Evolutionary conservation across 2,329 filamentous ascomycete species (phyloP).

Genomic region (Ciborinia camelliae): DNA sequence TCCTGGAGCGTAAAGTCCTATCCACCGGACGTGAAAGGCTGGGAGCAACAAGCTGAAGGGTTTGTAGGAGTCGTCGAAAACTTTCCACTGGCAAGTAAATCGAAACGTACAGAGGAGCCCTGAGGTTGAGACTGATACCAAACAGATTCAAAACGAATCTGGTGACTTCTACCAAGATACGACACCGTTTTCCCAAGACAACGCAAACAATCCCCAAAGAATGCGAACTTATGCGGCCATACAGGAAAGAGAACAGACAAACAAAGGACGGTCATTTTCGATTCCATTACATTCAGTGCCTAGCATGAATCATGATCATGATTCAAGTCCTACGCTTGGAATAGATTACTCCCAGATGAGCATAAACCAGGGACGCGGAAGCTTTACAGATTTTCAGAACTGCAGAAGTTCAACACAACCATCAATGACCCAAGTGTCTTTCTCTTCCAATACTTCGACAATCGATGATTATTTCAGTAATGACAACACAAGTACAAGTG

Average conservation of each 20-base stretch:
- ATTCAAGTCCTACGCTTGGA: conserved; percentile 27
- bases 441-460: conserved; percentile 10
- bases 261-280: conserved; percentile 13
- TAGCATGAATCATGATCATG: conserved; percentile 14
- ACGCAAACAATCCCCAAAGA: conserved; percentile 18
- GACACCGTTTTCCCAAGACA: conserved; percentile 10
- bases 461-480: conserved; percentile 18
- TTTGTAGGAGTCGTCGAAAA: conserved; percentile 29
- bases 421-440: conserved; percentile 22
- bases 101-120: not conserved
- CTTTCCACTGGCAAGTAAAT: conserved; percentile 25
- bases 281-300: conserved; percentile 24
- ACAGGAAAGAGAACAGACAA: conserved; percentile 21
- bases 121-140: conserved; percentile 20
- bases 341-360: conserved; percentile 28
- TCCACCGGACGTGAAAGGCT: conserved; percentile 23
- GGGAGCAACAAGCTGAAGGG: conserved; percentile 30
- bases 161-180: conserved; percentile 28
- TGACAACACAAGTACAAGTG: conserved; percentile 22
- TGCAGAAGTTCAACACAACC: conserved; percentile 19
- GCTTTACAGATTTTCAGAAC: conserved; percentile 27
- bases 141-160: conserved; percentile 26
- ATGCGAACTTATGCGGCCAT: conserved; percentile 19
- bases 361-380: conserved; percentile 23
- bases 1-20: conserved; percentile 32